Base-by-base conservation (phyloP, 352 stramenopile genomes). In the Phytopythium oedochilum region DNA sequence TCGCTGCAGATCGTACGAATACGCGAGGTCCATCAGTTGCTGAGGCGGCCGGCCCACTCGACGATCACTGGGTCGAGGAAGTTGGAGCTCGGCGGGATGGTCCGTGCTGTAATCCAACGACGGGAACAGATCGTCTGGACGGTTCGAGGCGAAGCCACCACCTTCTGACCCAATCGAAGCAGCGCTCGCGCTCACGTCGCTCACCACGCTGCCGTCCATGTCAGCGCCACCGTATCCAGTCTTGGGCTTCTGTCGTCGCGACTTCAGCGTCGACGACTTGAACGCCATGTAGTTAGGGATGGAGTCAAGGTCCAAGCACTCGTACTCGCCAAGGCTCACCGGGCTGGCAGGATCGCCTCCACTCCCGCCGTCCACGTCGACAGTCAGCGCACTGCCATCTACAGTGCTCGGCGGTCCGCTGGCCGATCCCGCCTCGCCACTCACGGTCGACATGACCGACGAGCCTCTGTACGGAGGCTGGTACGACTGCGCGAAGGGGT, bases 221-320 rank as follows among this genome's bases (percentile, higher is more conserved):
- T 54, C 48, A 14, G n/a, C 22, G 17, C 35, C 20, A 3, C 31
- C 20, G 18, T 32, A 31, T 2, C 9, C 23, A 5, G 15, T 63
- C 10, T 57, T 43, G 29, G 10, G 57, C 25, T 52, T 61, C 32
- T 73, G 53, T 17, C 57, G 61, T 17, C 64, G 55, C 3, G 65
- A 53, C 18, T 52, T 52, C 42, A 72, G 54, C 57, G 66, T 46
- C 25, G 75, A 80, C 8, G 78, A 71, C 63, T 83, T 86, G 56
- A 87, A 89, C 0, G 76, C 79, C 4, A 75, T 71, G 59, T 89
- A 89, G 34, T 88, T 81, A 3, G 80, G 80, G 48, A 91, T 91
- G 10, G 80, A 81, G 26, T 85, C 71, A 47, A 87, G 75, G 5
- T 89, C 78, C 28, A 91, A 59, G 38, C 80, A 91, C 53, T 91